Percentiles rank a stretch among this genome's conserved stretches.
Conservation (phyloP, 257 asterid species). For the Voacanga thouarsii region DNA sequence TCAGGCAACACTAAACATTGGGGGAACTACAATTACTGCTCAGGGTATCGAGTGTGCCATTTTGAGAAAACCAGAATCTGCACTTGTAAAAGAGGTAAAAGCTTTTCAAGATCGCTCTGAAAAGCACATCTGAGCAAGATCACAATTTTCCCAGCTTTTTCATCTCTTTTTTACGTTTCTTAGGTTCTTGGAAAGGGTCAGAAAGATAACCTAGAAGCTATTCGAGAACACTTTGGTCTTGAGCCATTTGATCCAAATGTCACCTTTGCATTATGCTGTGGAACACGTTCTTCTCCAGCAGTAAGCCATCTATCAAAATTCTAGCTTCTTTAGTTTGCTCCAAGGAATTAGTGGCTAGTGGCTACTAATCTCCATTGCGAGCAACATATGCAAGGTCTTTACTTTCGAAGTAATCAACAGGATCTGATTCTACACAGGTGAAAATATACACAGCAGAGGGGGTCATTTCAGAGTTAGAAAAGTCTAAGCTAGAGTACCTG, state of each 20-base stretch:
- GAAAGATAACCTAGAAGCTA: constrained; percentile 33
- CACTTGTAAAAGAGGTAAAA: constrained; percentile 53
- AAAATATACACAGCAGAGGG: constrained; percentile 81
- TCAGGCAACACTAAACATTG: constrained; percentile 72
- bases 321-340: not conserved
- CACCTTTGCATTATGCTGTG: constrained; percentile 80
- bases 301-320: constrained; percentile 34
- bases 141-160: not conserved
- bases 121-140: not conserved
- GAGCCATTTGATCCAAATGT: constrained; percentile 73
- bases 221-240: constrained; percentile 55
- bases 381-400: not conserved
- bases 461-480: constrained; percentile 61
- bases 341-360: not conserved
- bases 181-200: constrained; percentile 37
- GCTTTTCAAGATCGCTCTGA: not conserved
- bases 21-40: constrained; percentile 60
- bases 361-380: not conserved
- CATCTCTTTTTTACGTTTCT: not conserved
- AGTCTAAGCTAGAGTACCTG: constrained; percentile 67
- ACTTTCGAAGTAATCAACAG: not conserved
- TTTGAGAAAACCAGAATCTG: constrained; percentile 54
- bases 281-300: constrained; percentile 91
- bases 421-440: constrained; percentile 38
- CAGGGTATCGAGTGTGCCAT: constrained; percentile 59